Evolutionary conservation across 1,139 yeast species (phyloP), one percentile per base, ranked within the genome.

Genomic region (Candida tropicalis): DNA sequence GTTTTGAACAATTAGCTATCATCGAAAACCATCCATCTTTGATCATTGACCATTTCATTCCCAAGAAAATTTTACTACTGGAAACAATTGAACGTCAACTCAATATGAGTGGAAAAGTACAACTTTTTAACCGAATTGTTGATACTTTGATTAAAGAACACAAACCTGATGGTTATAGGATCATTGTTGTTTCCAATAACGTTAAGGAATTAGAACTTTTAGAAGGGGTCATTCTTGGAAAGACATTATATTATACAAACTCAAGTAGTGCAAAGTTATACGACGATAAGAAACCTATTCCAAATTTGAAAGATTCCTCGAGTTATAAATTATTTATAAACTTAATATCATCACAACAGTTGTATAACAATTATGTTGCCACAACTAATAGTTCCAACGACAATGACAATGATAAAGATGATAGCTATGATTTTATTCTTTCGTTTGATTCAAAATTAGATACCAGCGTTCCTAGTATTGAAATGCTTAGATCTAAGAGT

Each of bases 31-130:
- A 86, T 58, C 89, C 91, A 1, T 80, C 84, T 31, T 63, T 85
- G 35, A 58, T 85, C 32, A 90, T 85, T 26, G 87, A 84, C 54
- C 93, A 86, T 58, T 85, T 81, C 53, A 81, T 85, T 57, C 89
- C 93, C 10, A 79, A 82, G 49, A 82, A 82, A 45, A 65, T 85
- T 46, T 58, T 86, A 15, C 63, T 84, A 32, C 77, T 80, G 80
- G 87, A 84, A 49, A 72, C 85, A 0, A 83, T 78, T 46, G 82
- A 79, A 45, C 62, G 77, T 36, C 63, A 84, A 39, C 65, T 73
- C 32, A 64, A 65, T 31, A 68, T 82, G 23, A 79, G 87, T 16
- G 86, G 84, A 28, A 84, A 84, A 53, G 79, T 83, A 46, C 66
- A 68, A 44, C 62, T 76, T 39, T 70, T 84, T 48, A 81, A 84